Percentiles rank a stretch among this genome's conserved stretches.
These are phyloP conservation scores for Neofusicoccum umdonicola DNA, from an alignment of 2,329 filamentous ascomycete species.

Conservation along the genomic window DNA sequence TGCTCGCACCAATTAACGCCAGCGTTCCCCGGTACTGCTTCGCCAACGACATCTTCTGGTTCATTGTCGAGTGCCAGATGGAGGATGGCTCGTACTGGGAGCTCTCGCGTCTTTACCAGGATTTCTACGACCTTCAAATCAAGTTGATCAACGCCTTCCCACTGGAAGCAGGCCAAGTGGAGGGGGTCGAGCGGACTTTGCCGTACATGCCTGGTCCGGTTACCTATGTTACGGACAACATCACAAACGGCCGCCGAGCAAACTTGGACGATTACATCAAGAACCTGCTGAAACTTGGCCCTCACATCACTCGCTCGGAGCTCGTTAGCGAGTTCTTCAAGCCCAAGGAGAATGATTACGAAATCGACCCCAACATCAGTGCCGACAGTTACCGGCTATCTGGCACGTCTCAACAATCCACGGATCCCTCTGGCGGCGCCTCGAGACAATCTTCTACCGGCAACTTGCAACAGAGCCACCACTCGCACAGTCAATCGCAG, in stretches of 20 bases:
- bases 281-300: slow-evolving; percentile 77
- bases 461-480: slow-evolving; percentile 22
- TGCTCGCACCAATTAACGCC: slow-evolving; percentile 76
- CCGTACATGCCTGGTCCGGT: slow-evolving; percentile 98
- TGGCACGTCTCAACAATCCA: slow-evolving; percentile 45
- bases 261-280: slow-evolving; percentile 96
- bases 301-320: slow-evolving; percentile 79
- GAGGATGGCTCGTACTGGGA: slow-evolving; percentile 93
- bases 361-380: slow-evolving; percentile 71
- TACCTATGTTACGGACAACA: slow-evolving; percentile 95
- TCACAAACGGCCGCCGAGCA: slow-evolving; percentile 87
- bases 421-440: slow-evolving; percentile 34
- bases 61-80: slow-evolving; percentile 87
- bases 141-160: slow-evolving; percentile 89
- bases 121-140: slow-evolving; percentile 99
- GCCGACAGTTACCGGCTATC: slow-evolving; percentile 74
- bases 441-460: slow-evolving; percentile 38
- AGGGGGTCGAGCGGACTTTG: slow-evolving; percentile 69
- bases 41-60: slow-evolving; percentile 98
- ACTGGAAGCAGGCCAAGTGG: slow-evolving; percentile 84
- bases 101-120: slow-evolving; percentile 90
- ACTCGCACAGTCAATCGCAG: slow-evolving; percentile 15
- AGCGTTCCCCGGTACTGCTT: slow-evolving; percentile 92
- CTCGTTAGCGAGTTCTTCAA: slow-evolving; percentile 89
- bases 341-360: slow-evolving; percentile 86